Percentiles rank a stretch among this genome's conserved stretches.
These are phyloP conservation scores for Exophiala phaeomuriformis DNA, from an alignment of 2,329 filamentous ascomycete species.

Conservation along the genomic window DNA sequence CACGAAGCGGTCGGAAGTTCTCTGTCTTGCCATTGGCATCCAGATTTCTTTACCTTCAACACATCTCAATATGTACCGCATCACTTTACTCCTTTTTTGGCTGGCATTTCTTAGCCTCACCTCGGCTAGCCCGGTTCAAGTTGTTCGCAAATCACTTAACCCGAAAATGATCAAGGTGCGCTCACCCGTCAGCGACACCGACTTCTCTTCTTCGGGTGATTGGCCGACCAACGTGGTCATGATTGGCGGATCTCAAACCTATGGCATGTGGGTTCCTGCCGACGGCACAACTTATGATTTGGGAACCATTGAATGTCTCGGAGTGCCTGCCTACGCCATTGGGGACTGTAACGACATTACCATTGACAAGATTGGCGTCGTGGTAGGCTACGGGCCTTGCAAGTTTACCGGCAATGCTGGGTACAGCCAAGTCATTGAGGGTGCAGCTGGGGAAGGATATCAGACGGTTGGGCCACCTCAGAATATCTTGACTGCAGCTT, in stretches of 20 bases:
- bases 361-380: constrained; percentile 24
- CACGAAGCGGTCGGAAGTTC: not conserved
- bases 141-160: constrained; percentile 18
- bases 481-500: constrained; percentile 22
- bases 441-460: constrained; percentile 21
- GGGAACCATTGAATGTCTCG: constrained; percentile 23
- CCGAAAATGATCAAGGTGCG: constrained; percentile 8
- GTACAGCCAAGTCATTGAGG: constrained; percentile 16
- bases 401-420: constrained; percentile 29
- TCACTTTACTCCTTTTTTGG: constrained; percentile 7
- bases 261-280: constrained; percentile 23
- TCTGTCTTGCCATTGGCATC: not conserved
- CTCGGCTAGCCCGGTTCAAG: constrained; percentile 6
- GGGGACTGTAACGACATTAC: constrained; percentile 24
- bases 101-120: constrained; percentile 7
- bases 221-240: constrained; percentile 27
- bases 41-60: not conserved
- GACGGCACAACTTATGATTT: constrained; percentile 20
- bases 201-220: constrained; percentile 9
- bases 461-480: constrained; percentile 25
- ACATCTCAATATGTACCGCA: constrained; percentile 11
- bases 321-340: constrained; percentile 22
- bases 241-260: constrained; percentile 23
- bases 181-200: constrained; percentile 14
- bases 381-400: constrained; percentile 33